Conservation (phyloP, 768 basidiomycete genomes). For the Gymnopilus dilepis region DNA sequence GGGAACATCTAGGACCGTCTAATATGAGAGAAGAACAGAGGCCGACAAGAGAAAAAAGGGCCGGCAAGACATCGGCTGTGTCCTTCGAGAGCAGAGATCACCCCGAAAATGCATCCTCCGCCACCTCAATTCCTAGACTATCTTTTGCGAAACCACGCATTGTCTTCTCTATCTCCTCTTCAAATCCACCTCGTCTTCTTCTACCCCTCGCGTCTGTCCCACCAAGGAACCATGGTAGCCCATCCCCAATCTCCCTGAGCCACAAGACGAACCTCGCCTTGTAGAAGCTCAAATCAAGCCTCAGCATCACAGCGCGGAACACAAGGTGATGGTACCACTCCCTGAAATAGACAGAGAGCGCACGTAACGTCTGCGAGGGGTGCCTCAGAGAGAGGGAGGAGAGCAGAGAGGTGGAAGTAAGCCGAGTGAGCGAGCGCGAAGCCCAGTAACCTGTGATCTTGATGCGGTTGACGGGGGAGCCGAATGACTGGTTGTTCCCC, state of each 20-base stretch:
- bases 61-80: too few species aligned
- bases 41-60: too few species aligned
- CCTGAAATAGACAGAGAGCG: constrained; percentile 42
- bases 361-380: not conserved
- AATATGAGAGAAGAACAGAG: not conserved
- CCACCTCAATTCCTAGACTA: constrained; percentile 80
- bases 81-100: too few species aligned
- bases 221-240: constrained; percentile 45
- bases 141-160: constrained; percentile 79
- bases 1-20: not conserved
- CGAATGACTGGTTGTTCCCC: constrained; percentile 79
- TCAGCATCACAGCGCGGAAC: constrained; percentile 68
- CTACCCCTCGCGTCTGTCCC: constrained; percentile 38
- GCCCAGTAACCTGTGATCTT: constrained; percentile 90
- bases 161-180: constrained; percentile 80
- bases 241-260: constrained; percentile 46
- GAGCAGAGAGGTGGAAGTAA: not conserved
- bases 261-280: constrained; percentile 57
- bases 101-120: constrained; percentile 58
- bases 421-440: constrained; percentile 62
- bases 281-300: constrained; percentile 78
- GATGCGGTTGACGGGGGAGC: constrained; percentile 88
- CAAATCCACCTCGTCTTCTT: constrained; percentile 56
- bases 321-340: constrained; percentile 65
- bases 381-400: not conserved